Percentiles rank a stretch among this genome's conserved stretches.
Evolutionary conservation across 257 asterid species (phyloP).

Genomic region (Cynanchum wilfordii): DNA sequence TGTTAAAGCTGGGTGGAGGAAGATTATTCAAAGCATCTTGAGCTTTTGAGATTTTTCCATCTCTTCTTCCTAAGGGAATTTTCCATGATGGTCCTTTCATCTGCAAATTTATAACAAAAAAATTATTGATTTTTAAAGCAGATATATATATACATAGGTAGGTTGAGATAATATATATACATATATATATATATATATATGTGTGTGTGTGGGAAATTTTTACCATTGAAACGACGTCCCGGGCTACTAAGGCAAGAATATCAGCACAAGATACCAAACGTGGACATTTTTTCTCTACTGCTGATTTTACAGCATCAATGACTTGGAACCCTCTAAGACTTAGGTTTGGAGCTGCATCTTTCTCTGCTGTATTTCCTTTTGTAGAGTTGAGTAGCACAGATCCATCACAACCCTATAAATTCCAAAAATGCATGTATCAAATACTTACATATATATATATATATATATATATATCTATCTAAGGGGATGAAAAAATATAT

Average conservation of each 20-base stretch:
- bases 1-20: slow-evolving; percentile 22
- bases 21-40: slow-evolving; percentile 33
- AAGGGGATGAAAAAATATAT: too few relatives aligned
- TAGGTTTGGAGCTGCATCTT: slow-evolving; percentile 36
- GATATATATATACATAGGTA: not conserved
- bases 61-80: slow-evolving; percentile 70
- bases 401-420: slow-evolving; percentile 48
- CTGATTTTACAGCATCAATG: slow-evolving; percentile 43
- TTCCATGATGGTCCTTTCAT: slow-evolving; percentile 53
- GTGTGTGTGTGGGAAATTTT: not conserved
- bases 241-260: slow-evolving; percentile 14
- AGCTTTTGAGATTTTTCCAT: slow-evolving; percentile 49
- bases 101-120: not conserved
- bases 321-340: slow-evolving; percentile 42
- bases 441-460: too few relatives aligned
- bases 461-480: too few relatives aligned
- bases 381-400: slow-evolving; percentile 40
- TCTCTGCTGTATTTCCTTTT: slow-evolving; percentile 33
- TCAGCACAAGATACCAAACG: slow-evolving; percentile 51
- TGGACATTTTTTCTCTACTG: slow-evolving; percentile 44
- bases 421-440: not conserved
- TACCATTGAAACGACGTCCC: not conserved
- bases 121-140: not conserved
- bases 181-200: too few relatives aligned
- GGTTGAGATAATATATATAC: too few relatives aligned